phyloP scores from a whole-genome alignment of 306 rosid genomes.

The Hylodesmum podocarpum region DNA sequence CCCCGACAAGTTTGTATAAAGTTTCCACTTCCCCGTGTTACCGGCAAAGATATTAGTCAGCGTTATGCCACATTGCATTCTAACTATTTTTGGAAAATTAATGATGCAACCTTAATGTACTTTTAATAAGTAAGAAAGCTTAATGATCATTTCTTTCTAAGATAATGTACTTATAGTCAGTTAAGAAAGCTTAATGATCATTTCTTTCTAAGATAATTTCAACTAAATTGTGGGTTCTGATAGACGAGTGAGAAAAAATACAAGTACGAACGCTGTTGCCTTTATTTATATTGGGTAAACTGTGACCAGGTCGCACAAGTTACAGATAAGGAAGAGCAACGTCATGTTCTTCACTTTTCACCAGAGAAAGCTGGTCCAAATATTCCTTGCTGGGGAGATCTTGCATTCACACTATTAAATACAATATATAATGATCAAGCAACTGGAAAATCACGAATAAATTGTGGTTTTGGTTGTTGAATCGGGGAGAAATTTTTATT shows the following conservation, averaged over 20 bases:
- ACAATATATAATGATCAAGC: too few species aligned
- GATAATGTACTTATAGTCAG: too few species aligned
- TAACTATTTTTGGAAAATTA: not conserved
- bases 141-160: not conserved
- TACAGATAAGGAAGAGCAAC: not conserved
- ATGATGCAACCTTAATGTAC: too few species aligned
- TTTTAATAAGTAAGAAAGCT: too few species aligned
- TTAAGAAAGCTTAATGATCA: too few species aligned
- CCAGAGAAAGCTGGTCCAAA: too few species aligned
- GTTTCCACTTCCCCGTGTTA: conserved; percentile 38
- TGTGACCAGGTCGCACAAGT: not conserved
- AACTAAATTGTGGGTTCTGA: not conserved
- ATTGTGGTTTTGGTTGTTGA: too few species aligned
- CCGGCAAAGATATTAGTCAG: conserved; percentile 14
- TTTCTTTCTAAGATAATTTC: not conserved
- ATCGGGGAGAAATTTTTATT: too few species aligned
- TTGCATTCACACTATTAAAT: too few species aligned
- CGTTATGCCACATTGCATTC: conserved; percentile 3
- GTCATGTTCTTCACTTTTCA: not conserved
- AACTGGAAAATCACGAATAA: too few species aligned
- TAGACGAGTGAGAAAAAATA: not conserved
- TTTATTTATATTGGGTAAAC: not conserved
- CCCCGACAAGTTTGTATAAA: conserved; percentile 24
- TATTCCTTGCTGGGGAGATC: too few species aligned
- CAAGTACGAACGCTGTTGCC: not conserved